Conservation (phyloP, 192 early-diverging fungal species). For the Diversispora epigaea region DNA sequence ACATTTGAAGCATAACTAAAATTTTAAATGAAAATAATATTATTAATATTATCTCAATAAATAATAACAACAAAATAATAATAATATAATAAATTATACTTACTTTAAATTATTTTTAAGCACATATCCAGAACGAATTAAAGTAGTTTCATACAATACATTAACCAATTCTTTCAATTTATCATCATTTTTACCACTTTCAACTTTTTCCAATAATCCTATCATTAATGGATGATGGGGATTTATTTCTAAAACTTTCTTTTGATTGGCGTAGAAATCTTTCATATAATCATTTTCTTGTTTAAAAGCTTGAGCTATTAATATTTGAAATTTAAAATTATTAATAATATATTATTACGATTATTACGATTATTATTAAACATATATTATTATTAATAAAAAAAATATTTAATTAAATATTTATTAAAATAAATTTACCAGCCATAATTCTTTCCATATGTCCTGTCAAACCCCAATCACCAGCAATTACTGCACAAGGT, state of each 20-base stretch:
- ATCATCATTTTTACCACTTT: conserved; percentile 47
- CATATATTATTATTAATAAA: not conserved
- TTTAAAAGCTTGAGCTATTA: conserved; percentile 51
- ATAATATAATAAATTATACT: not conserved
- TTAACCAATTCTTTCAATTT: conserved; percentile 50
- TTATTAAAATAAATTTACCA: conserved; percentile 4
- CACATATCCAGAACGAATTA: conserved; percentile 61
- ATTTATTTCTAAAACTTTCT: conserved; percentile 72
- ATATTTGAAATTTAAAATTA: not conserved
- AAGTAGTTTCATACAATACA: conserved; percentile 64
- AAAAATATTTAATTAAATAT: not conserved
- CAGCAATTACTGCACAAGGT: conserved; percentile 70
- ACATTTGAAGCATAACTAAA: conserved; percentile 46
- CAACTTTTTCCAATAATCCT: conserved; percentile 51
- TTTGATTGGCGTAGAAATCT: conserved; percentile 51
- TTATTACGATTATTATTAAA: not conserved
- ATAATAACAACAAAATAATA: conserved; percentile 17
- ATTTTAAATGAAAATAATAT: not conserved
- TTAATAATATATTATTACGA: not conserved
- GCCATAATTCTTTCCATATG: conserved; percentile 63
- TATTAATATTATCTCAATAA: not conserved
- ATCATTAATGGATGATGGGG: conserved; percentile 63
- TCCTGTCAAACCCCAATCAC: conserved; percentile 62
- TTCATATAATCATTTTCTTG: conserved; percentile 50
- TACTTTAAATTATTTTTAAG: conserved; percentile 53